Evolutionary conservation across 148 eudicot genomes (phyloP), one percentile per base, ranked within the genome.

Genomic region (Linanthus parryae): DNA sequence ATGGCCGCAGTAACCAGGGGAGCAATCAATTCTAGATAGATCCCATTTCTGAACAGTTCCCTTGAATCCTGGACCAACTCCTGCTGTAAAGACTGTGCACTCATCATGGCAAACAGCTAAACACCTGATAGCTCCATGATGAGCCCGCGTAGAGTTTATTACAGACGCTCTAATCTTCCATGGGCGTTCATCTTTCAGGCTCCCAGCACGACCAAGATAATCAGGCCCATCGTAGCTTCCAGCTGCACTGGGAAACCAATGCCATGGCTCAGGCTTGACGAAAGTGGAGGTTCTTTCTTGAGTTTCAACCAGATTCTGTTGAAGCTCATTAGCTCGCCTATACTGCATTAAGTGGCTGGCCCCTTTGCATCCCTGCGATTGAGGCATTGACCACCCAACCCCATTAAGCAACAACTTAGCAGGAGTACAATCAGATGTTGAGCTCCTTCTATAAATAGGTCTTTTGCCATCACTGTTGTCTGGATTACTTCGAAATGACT

Each of bases 131-230:
- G 94, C 82, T 61, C 99, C 99, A 62, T 87, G 96, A 70, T 92
- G 96, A 18, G 84, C 99, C 27, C 99, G 88, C 7, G 72, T 74
- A 50, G 99, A 87, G 53, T 84, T 75, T 46, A 92, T 31, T 10
- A 88, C 79, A n/a, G 96, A 79, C 61, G 99, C 84, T 80, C 79
- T 80, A 56, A 92, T 80, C 82, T 88, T 92, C 99, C 99, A 92
- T 44, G 94, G 96, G 65, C 71, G 76, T 57, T 87, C 99, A 62
- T 92, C 96, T 71, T 82, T 92, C 55, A 60, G 43, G 51, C 76
- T 70, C 65, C 94, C 90, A 67, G 64, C 68, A 63, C 91, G 96
- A 58, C 77, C 76, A 48, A 83, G 63, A 74, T 75, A 82, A 69
- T 80, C 83, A 50, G 81, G 87, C 42, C 83, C 94, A 44, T 84